These are phyloP conservation scores for Shiraia sp. DNA, from an alignment of 2,329 filamentous ascomycete genomes.

Conservation along the genomic window DNA sequence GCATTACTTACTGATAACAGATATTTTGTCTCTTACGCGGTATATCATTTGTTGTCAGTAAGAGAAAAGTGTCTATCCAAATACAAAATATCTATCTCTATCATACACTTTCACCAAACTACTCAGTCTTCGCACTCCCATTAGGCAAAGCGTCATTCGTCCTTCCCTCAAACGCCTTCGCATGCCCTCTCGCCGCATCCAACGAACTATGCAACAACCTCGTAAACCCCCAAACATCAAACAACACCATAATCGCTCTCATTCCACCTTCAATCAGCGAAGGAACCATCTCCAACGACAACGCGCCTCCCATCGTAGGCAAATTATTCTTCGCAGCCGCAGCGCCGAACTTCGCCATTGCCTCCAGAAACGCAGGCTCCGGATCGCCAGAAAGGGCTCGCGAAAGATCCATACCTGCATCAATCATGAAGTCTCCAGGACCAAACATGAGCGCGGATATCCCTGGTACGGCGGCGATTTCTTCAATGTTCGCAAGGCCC, in stretches of 20 bases:
- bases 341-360: constrained; percentile 23
- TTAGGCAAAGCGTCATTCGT: constrained; percentile 8
- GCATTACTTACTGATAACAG: too few relatives aligned
- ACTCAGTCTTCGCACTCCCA: too few relatives aligned
- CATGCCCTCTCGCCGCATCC: constrained; percentile 18
- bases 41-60: too few relatives aligned
- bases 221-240: constrained; percentile 29
- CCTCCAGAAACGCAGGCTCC: constrained; percentile 19
- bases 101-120: background rate
- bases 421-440: constrained; percentile 29
- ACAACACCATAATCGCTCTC: constrained; percentile 25
- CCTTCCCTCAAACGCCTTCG: constrained; percentile 19
- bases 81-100: too few relatives aligned
- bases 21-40: too few relatives aligned
- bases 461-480: constrained; percentile 32
- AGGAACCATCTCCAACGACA: constrained; percentile 21
- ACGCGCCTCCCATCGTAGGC: constrained; percentile 26
- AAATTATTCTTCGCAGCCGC: constrained; percentile 26
- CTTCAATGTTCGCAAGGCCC: constrained; percentile 29
- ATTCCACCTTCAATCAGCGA: constrained; percentile 25
- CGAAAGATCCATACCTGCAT: constrained; percentile 24
- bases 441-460: constrained; percentile 31
- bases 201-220: constrained; percentile 19
- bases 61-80: too few relatives aligned
- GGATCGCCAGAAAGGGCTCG: constrained; percentile 17